Evolutionary conservation across 306 rosid genomes (phyloP), one percentile per base, ranked within the genome.

Genomic region (Inga laurina): DNA sequence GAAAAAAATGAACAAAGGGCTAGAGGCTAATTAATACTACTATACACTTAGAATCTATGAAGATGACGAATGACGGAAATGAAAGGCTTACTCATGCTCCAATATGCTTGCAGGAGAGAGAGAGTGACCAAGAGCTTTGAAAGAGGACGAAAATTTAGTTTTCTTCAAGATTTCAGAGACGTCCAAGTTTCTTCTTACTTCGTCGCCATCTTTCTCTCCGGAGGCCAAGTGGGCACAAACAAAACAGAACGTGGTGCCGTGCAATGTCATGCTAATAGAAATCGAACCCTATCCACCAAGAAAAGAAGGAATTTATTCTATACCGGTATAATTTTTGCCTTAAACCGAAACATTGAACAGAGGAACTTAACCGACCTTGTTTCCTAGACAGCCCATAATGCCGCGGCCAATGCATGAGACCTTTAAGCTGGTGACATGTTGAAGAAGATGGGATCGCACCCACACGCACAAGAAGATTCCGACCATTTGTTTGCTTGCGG

Each of bases 401-500:
- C 99, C 99, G 54, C 93, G 88, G 59, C 97, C 99, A 62, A 96
- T 93, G 15, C 91, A 88, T 0, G 98, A 96, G 32, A 92, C 88
- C 70, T 89, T 94, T 72, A 88, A 44, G 81, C 85, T 78, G 79
- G 59, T 82, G 30, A 94, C 45, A 65, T 88, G 87, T 30, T 74
- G 46, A 82, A 49, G 82, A 74, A 88, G 92, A 77, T 92, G 90
- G 0, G 84, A 76, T 3, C 91, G 86, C 18, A 94, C 83, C 98
- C 98, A 96, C 71, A 94, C 97, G 27, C 95, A 91, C 78, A 91
- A 80, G 88, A 94, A 96, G 3, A 96, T 84, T 30, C 99, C 99
- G 6, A 96, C 99, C 99, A 96, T 96, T 79, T 96, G 99, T 80
- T 92, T 96, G 90, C 98, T 90, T 24, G 90, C 93, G 14, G 90